Percentiles rank a stretch among this genome's conserved stretches.
These are phyloP conservation scores for Ophiosphaerella narmari DNA, from an alignment of 2,329 filamentous ascomycete genomes.

Conservation along the genomic window DNA sequence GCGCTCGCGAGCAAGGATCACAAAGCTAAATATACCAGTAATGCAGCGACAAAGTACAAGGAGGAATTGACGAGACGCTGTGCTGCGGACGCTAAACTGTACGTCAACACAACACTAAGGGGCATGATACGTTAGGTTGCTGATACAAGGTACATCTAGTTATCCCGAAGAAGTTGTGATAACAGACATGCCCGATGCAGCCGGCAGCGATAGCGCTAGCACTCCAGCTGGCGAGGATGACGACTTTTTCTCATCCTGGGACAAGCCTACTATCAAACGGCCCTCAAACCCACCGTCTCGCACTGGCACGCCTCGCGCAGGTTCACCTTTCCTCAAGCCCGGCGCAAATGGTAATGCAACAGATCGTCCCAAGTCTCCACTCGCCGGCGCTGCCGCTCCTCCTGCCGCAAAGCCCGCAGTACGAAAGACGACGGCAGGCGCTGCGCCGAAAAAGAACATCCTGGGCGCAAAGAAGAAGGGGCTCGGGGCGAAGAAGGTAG, in stretches of 20 bases:
- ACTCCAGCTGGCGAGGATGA: slow-evolving; percentile 87
- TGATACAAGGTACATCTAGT: slow-evolving; percentile 53
- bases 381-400: slow-evolving; percentile 56
- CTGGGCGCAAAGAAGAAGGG: slow-evolving; percentile 74
- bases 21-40: slow-evolving; percentile 95
- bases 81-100: slow-evolving; percentile 83
- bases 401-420: slow-evolving; percentile 76
- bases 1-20: slow-evolving; percentile 94
- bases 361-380: slow-evolving; percentile 81
- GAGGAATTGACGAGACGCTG: slow-evolving; percentile 90
- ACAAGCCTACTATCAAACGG: slow-evolving; percentile 95
- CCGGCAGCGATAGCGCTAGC: slow-evolving; percentile 64
- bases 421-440: slow-evolving; percentile 69
- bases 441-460: slow-evolving; percentile 80
- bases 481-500: slow-evolving; percentile 73
- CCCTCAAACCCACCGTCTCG: slow-evolving; percentile 92
- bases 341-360: slow-evolving; percentile 63
- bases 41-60: slow-evolving; percentile 95
- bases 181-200: slow-evolving; percentile 67
- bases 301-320: slow-evolving; percentile 80
- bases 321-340: slow-evolving; percentile 87
- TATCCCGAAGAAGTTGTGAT: slow-evolving; percentile 85
- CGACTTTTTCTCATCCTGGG: slow-evolving; percentile 99
- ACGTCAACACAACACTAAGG: slow-evolving; percentile 47
- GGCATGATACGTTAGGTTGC: not conserved